Evolutionary conservation across 352 stramenopile species (phyloP), one percentile per base, ranked within the genome.

Genomic region (Globisporangium alternatum): DNA sequence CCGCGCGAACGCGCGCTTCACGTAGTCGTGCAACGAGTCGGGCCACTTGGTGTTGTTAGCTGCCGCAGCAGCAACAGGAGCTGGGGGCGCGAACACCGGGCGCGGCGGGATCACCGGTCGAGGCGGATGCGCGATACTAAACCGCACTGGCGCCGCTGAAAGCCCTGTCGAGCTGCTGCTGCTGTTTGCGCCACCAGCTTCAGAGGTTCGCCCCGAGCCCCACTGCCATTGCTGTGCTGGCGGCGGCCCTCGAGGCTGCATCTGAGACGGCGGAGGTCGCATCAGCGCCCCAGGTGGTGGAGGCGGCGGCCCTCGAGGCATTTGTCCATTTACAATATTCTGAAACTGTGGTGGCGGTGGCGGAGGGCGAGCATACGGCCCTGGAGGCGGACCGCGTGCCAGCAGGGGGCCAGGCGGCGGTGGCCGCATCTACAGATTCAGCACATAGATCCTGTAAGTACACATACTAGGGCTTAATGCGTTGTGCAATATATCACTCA

Each of bases 1-100:
- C 17, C 83, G 78, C 15, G 76, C 80, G 62, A 96, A 96, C 28
- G 86, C 87, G 2, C 84, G 80, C 70, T 95, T 92, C 49, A 96
- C 87, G 53, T 96, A 96, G 51, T 93, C 74, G 25, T 96, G 85
- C 2, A 96, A 72, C 2, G 85, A 72, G 41, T 91, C 81, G 3
- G 88, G 88, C 88, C 88, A 96, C 69, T 96, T 93, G 48, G 70
- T 77, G 60, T 75, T 88, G 33, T 69, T 69, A 2, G 19, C 63
- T 52, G 69, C 44, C 13, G 66, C 64, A 33, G 65, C 54, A 25
- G 58, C 31, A 22, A 65, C 21, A n/a, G 70, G 57, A 35, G 55
- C 49, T 35, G 64, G 22, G 35, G 64, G 2, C 5, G 59, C 33
- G 15, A 64, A 69, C 15, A 31, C 56, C 10, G 65, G 59, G 9